A percentile compares a stretch with the other conserved stretches of the same genome.
These are phyloP conservation scores for Pyrenochaeta sp. DNA, from an alignment of 2,329 filamentous ascomycete species.

Conservation along the genomic window DNA sequence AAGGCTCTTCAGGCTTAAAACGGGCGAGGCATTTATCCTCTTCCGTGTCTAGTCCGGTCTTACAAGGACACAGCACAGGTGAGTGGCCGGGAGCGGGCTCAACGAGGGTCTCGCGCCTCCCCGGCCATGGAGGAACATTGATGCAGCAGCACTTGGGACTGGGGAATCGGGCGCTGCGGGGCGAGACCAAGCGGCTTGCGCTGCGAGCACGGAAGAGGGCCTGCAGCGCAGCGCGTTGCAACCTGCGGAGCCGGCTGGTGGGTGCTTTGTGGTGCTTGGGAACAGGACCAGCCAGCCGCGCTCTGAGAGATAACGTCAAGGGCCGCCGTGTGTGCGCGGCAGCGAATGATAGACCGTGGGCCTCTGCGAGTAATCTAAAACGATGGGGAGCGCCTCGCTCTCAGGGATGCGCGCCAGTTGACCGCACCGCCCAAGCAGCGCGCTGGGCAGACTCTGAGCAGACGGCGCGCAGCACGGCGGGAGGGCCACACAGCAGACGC, in stretches of 20 bases:
- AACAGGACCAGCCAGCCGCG: slow-evolving; percentile 30
- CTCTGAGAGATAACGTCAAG: slow-evolving; percentile 29
- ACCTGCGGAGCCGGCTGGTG: slow-evolving; percentile 16
- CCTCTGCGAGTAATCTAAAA: slow-evolving; percentile 42
- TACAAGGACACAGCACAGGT: slow-evolving; percentile 11
- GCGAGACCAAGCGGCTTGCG: slow-evolving; percentile 9
- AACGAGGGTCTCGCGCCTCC: slow-evolving; percentile 11
- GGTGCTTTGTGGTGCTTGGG: slow-evolving; percentile 8
- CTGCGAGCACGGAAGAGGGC: slow-evolving; percentile 12
- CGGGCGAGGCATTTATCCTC: slow-evolving; percentile 2
- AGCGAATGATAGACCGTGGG: slow-evolving; percentile 33
- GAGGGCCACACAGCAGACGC: not conserved
- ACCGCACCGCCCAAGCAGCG: too few species aligned
- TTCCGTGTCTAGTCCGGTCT: slow-evolving; percentile 8
- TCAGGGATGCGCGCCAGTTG: slow-evolving; percentile 16
- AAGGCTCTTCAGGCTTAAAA: not conserved
- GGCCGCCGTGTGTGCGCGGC: slow-evolving; percentile 24
- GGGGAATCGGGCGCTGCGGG: too few species aligned
- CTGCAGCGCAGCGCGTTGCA: slow-evolving; percentile 9
- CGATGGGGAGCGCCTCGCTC: slow-evolving; percentile 18
- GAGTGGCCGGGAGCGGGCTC: slow-evolving; percentile 20
- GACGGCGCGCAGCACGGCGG: not conserved
- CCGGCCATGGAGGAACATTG: slow-evolving; percentile 4
- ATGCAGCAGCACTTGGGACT: slow-evolving; percentile 1
- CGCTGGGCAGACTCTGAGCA: not conserved